A percentile compares a stretch with the other conserved stretches of the same genome.
These are phyloP conservation scores for Capsicum rhomboideum DNA, from an alignment of 257 asterid species.

Conservation along the genomic window DNA sequence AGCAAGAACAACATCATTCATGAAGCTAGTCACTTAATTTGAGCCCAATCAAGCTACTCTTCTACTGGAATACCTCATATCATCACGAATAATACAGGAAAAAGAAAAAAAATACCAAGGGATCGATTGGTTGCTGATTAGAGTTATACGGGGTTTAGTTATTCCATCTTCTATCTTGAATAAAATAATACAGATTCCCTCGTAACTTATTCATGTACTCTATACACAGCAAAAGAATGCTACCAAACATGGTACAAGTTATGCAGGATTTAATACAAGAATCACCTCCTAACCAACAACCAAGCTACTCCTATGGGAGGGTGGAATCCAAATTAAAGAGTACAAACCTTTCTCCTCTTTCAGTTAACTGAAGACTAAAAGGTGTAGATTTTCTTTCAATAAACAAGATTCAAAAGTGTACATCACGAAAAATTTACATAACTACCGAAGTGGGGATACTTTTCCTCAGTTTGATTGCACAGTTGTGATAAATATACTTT, in stretches of 20 bases:
- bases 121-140: not conserved
- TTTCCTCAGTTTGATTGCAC: not conserved
- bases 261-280: too few relatives aligned
- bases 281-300: too few relatives aligned
- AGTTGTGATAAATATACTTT: not conserved
- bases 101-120: not conserved
- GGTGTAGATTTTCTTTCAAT: not conserved
- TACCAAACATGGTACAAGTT: too few relatives aligned
- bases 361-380: not conserved
- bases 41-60: not conserved
- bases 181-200: too few relatives aligned
- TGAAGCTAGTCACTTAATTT: not conserved
- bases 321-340: not conserved
- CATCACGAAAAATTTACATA: too few relatives aligned
- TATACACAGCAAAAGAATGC: too few relatives aligned
- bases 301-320: not conserved
- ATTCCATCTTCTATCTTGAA: not conserved
- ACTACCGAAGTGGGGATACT: not conserved
- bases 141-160: not conserved
- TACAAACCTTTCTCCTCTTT: not conserved
- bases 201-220: too few relatives aligned
- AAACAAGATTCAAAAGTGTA: not conserved
- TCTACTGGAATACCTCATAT: not conserved
- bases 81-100: not conserved
- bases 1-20: not conserved